phyloP scores from a whole-genome alignment of 305 asterid genomes.

The Ilex paraguariensis region DNA sequence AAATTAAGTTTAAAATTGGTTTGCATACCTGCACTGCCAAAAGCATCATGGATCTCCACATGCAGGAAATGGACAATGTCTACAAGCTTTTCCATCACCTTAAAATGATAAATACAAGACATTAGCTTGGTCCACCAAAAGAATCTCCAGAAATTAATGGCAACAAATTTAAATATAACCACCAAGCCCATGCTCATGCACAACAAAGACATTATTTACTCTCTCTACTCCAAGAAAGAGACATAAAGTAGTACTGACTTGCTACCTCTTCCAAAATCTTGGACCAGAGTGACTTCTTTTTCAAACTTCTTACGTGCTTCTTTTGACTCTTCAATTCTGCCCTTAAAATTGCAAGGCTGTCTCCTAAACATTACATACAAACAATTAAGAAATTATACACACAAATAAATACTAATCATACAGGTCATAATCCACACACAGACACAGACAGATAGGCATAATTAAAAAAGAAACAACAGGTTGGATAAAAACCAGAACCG shows the following conservation, averaged over 20 bases:
- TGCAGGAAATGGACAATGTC: constrained; percentile 80
- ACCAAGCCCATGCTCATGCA: no score
- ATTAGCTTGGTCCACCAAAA: constrained; percentile 11
- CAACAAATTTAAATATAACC: no score
- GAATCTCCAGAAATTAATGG: not conserved
- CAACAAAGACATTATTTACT: not conserved
- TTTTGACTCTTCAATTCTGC: constrained; percentile 82
- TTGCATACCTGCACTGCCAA: constrained; percentile 59
- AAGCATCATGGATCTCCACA: constrained; percentile 72
- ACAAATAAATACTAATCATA: not conserved
- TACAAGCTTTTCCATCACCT: constrained; percentile 97
- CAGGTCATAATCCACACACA: no score
- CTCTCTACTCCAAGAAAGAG: not conserved
- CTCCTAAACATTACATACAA: constrained; percentile 41
- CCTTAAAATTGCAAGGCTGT: constrained; percentile 65
- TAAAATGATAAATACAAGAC: constrained; percentile 17
- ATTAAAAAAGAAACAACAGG: not conserved
- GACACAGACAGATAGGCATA: no score
- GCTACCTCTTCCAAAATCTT: constrained; percentile 93
- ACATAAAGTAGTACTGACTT: constrained; percentile 10
- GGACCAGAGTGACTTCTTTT: constrained; percentile 91
- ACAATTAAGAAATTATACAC: constrained; percentile 11
- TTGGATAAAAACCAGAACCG: constrained; percentile 1
- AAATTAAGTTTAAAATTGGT: constrained; percentile 1
- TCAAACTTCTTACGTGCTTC: constrained; percentile 76